Conservation (phyloP, 805 yeast species). For the Jamesozyma jinghongensis region DNA sequence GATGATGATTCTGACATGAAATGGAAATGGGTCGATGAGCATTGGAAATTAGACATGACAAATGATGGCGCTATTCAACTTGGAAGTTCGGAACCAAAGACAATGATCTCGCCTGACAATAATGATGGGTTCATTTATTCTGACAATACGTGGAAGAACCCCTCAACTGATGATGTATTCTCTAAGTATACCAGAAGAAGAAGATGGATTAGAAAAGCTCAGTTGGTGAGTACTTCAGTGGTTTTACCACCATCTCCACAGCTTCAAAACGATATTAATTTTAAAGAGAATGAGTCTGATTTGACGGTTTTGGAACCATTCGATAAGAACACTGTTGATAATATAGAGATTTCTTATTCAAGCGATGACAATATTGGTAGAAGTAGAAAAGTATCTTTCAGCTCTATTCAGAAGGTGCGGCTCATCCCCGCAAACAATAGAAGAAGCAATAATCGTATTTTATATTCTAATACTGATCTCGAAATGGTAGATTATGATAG, state of each 20-base stretch:
- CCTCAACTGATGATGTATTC: slow-evolving; percentile 78
- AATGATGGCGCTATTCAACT: slow-evolving; percentile 79
- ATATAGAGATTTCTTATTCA: background rate
- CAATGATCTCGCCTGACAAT: slow-evolving; percentile 55
- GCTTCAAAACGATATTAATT: background rate
- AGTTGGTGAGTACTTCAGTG: slow-evolving; percentile 39
- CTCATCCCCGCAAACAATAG: slow-evolving; percentile 17
- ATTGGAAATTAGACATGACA: slow-evolving; percentile 85
- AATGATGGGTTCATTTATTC: slow-evolving; percentile 85
- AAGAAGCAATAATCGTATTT: background rate
- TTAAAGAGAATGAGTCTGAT: background rate
- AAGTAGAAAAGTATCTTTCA: slow-evolving; percentile 28
- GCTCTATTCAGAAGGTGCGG: slow-evolving; percentile 22
- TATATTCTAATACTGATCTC: background rate
- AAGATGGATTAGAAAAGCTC: slow-evolving; percentile 94
- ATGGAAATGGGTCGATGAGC: slow-evolving; percentile 93
- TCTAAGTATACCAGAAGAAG: slow-evolving; percentile 89
- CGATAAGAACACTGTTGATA: background rate
- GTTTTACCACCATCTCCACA: background rate
- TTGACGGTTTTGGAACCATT: no score
- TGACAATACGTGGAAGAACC: slow-evolving; percentile 92
- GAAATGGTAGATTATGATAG: no score
- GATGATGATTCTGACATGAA: slow-evolving; percentile 56
- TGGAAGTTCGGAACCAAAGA: slow-evolving; percentile 45
- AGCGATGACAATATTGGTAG: slow-evolving; percentile 1